Conservation (phyloP, 371 early-diverging fungal species). For the Mucor saturninus region DNA sequence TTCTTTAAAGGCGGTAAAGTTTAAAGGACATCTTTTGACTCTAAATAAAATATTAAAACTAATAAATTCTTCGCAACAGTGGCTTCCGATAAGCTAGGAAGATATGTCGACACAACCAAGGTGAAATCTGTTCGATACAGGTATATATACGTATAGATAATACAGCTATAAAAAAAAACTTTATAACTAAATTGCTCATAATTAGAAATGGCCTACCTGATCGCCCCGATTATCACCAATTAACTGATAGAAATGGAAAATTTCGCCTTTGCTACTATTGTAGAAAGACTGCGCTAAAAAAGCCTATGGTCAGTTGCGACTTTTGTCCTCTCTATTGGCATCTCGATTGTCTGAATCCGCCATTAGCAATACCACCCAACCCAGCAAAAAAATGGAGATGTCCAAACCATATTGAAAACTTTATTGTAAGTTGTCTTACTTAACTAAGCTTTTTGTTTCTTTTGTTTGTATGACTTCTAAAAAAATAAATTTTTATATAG, state of each 20-base stretch:
- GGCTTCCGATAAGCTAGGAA: slow-evolving; percentile 60
- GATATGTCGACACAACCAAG: slow-evolving; percentile 55
- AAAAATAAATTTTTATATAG: slow-evolving; percentile 22
- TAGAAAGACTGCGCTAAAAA: slow-evolving; percentile 58
- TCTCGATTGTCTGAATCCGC: slow-evolving; percentile 83
- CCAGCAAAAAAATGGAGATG: slow-evolving; percentile 81
- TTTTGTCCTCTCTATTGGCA: slow-evolving; percentile 86
- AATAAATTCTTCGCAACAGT: slow-evolving; percentile 41
- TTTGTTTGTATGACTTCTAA: neutral
- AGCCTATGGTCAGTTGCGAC: slow-evolving; percentile 77
- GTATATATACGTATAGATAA: slow-evolving; percentile 16
- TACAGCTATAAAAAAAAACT: too few relatives aligned
- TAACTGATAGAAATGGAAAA: slow-evolving; percentile 58
- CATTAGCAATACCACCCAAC: slow-evolving; percentile 69
- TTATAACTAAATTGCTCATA: neutral
- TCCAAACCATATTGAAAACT: slow-evolving; percentile 84
- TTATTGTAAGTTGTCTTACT: slow-evolving; percentile 35
- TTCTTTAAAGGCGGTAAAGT: slow-evolving; percentile 62
- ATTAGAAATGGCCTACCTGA: slow-evolving; percentile 42
- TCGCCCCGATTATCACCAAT: slow-evolving; percentile 52
- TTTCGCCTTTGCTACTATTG: slow-evolving; percentile 68
- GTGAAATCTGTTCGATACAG: slow-evolving; percentile 44
- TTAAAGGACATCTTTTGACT: neutral
- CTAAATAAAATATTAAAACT: neutral
- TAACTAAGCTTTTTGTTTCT: neutral